These are phyloP conservation scores for Cryptosporidium viatorum DNA, from an alignment of 169 alveolate species.

Conservation along the genomic window DNA sequence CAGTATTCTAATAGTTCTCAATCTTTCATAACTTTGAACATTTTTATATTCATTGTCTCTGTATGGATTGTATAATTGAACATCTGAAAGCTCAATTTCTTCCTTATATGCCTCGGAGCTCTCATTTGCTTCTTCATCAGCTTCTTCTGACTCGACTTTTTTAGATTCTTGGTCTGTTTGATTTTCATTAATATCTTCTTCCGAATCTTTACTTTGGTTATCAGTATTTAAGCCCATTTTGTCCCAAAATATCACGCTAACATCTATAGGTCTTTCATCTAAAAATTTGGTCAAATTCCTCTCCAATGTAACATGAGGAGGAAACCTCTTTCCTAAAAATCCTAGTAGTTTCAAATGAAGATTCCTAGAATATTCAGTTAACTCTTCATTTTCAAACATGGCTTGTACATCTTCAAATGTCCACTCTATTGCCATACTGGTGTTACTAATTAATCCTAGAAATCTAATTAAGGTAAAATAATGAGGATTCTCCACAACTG, in stretches of 20 bases:
- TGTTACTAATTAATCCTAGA: slow-evolving; percentile 31
- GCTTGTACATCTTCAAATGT: slow-evolving; percentile 46
- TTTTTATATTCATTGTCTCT: slow-evolving; percentile 57
- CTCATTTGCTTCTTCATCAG: neutral
- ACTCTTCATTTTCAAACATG: slow-evolving; percentile 32
- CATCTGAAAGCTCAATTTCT: neutral
- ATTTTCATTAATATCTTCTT: neutral
- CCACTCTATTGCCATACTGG: slow-evolving; percentile 62
- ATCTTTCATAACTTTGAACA: slow-evolving; percentile 46
- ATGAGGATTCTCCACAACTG: slow-evolving; percentile 68
- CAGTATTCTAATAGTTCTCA: slow-evolving; percentile 60
- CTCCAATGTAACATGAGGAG: slow-evolving; percentile 71
- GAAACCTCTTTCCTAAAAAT: slow-evolving; percentile 63
- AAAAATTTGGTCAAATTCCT: slow-evolving; percentile 60
- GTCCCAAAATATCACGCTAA: slow-evolving; percentile 54
- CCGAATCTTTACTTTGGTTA: neutral
- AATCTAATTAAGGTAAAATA: slow-evolving; percentile 58
- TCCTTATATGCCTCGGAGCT: neutral
- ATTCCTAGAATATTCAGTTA: slow-evolving; percentile 57
- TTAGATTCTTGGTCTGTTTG: neutral
- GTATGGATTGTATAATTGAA: slow-evolving; percentile 51
- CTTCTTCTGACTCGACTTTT: neutral
- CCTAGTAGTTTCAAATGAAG: slow-evolving; percentile 58
- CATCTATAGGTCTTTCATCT: slow-evolving; percentile 72
- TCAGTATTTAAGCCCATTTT: neutral